Evolutionary conservation across 768 basidiomycete genomes (phyloP).

Genomic region (Serendipita vermifera): DNA sequence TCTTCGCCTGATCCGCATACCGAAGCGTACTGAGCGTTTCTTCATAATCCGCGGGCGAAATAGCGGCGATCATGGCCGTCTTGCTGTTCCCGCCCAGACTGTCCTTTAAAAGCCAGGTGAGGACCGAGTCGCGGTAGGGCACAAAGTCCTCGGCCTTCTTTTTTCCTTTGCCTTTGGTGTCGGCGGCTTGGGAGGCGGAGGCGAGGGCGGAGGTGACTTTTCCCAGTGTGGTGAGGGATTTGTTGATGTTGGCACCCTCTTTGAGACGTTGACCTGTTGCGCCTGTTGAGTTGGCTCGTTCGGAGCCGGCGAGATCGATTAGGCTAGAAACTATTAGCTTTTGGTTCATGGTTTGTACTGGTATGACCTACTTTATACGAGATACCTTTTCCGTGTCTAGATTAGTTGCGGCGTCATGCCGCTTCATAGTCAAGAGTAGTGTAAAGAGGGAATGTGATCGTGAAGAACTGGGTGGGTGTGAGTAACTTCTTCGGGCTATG

Average conservation of each 20-base stretch:
- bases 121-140: slow-evolving; percentile 93
- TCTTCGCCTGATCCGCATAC: slow-evolving; percentile 98
- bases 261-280: slow-evolving; percentile 93
- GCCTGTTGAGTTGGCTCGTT: slow-evolving; percentile 94
- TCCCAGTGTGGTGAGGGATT: slow-evolving; percentile 92
- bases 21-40: slow-evolving; percentile 93
- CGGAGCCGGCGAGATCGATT: slow-evolving; percentile 93
- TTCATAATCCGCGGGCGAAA: slow-evolving; percentile 96
- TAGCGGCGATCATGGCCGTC: slow-evolving; percentile 99
- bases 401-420: slow-evolving; percentile 68
- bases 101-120: slow-evolving; percentile 98
- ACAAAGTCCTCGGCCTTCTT: slow-evolving; percentile 88
- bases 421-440: slow-evolving; percentile 83
- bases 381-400: slow-evolving; percentile 98
- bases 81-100: slow-evolving; percentile 94
- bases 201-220: slow-evolving; percentile 94
- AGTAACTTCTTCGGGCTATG: slow-evolving; percentile 1
- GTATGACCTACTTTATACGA: slow-evolving; percentile 65
- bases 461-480: slow-evolving; percentile 48
- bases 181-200: slow-evolving; percentile 44
- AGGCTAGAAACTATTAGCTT: too few relatives aligned
- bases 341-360: too few relatives aligned
- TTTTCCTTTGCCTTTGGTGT: slow-evolving; percentile 48
- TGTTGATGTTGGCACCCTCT: slow-evolving; percentile 98
- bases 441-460: slow-evolving; percentile 99